These are phyloP conservation scores for Fonsecaea nubica DNA, from an alignment of 2,329 filamentous ascomycete genomes.

Conservation along the genomic window DNA sequence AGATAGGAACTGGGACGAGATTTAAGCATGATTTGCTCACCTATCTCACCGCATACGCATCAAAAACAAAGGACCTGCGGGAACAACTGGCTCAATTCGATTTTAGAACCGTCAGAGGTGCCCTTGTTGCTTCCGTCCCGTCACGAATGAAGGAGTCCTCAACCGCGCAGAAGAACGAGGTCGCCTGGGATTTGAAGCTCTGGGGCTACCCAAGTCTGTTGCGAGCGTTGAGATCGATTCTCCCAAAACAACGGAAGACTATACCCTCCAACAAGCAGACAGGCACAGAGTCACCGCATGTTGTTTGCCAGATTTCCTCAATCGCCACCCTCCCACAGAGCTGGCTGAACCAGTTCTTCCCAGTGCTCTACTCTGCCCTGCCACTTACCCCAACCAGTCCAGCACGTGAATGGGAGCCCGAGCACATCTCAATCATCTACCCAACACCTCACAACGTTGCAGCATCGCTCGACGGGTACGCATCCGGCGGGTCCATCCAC, in stretches of 20 bases:
- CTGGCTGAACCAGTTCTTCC: conserved; percentile 68
- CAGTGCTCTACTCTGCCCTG: not conserved
- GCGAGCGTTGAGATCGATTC: conserved; percentile 63
- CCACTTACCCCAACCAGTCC: not conserved
- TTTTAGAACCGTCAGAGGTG: conserved; percentile 71
- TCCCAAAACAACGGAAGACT: conserved; percentile 47
- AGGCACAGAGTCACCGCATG: conserved; percentile 45
- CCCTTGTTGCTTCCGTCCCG: conserved; percentile 79
- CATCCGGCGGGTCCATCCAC: conserved; percentile 79
- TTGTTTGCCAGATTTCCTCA: conserved; percentile 65
- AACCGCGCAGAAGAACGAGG: conserved; percentile 46
- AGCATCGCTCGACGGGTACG: conserved; percentile 76
- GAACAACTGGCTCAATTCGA: conserved; percentile 68
- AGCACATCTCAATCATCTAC: conserved; percentile 67
- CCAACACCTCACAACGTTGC: conserved; percentile 81
- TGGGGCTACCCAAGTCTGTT: conserved; percentile 79
- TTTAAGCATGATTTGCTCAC: conserved; percentile 79
- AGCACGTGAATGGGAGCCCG: conserved; percentile 16
- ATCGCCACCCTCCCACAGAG: conserved; percentile 77
- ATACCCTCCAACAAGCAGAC: conserved; percentile 11
- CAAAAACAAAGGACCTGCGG: conserved; percentile 60
- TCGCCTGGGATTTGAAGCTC: conserved; percentile 53
- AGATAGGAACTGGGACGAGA: conserved; percentile 66
- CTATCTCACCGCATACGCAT: conserved; percentile 71
- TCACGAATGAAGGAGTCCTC: conserved; percentile 62